These are phyloP conservation scores for Panaeolus cyanescens DNA, from an alignment of 768 basidiomycete species.

Conservation along the genomic window DNA sequence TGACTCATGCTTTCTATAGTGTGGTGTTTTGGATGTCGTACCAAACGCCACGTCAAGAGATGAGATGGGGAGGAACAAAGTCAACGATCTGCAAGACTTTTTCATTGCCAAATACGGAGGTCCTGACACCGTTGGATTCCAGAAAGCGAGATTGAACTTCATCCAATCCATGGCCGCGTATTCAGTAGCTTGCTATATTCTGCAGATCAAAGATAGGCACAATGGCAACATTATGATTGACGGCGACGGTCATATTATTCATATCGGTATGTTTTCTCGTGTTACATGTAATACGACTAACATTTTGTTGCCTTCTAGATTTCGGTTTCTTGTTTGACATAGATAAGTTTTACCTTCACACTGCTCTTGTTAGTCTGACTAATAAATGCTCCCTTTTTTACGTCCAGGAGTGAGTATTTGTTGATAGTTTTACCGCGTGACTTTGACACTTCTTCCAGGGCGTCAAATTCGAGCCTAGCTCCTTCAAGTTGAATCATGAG, in stretches of 20 bases:
- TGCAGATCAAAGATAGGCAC: slow-evolving; percentile 98
- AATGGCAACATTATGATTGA: slow-evolving; percentile 99
- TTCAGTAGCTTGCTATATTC: slow-evolving; percentile 95
- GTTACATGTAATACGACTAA: slow-evolving; percentile 3
- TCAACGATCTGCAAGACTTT: slow-evolving; percentile 94
- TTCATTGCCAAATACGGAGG: slow-evolving; percentile 93
- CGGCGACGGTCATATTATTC: slow-evolving; percentile 94
- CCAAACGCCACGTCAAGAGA: slow-evolving; percentile 97
- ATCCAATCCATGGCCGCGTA: slow-evolving; percentile 99
- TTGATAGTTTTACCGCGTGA: slow-evolving; percentile 1
- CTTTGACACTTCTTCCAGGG: slow-evolving; percentile 53
- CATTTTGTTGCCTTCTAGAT: slow-evolving; percentile 47
- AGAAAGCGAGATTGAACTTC: slow-evolving; percentile 91
- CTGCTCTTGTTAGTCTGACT: slow-evolving; percentile 23
- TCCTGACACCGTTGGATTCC: slow-evolving; percentile 87
- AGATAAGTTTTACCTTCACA: slow-evolving; percentile 65
- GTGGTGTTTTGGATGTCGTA: slow-evolving; percentile 97
- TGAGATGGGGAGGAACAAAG: slow-evolving; percentile 98
- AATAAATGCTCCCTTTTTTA: slow-evolving; percentile 31
- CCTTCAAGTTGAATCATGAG: slow-evolving; percentile 98
- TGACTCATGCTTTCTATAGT: slow-evolving; percentile 46
- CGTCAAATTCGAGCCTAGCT: slow-evolving; percentile 97
- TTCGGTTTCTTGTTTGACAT: slow-evolving; percentile 98
- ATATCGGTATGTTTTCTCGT: slow-evolving; percentile 67
- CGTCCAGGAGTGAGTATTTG: slow-evolving; percentile 64